Percentiles rank a stretch among this genome's conserved stretches.
phyloP scores from a whole-genome alignment of 2,329 filamentous ascomycete species.

The Fusarium illudens region DNA sequence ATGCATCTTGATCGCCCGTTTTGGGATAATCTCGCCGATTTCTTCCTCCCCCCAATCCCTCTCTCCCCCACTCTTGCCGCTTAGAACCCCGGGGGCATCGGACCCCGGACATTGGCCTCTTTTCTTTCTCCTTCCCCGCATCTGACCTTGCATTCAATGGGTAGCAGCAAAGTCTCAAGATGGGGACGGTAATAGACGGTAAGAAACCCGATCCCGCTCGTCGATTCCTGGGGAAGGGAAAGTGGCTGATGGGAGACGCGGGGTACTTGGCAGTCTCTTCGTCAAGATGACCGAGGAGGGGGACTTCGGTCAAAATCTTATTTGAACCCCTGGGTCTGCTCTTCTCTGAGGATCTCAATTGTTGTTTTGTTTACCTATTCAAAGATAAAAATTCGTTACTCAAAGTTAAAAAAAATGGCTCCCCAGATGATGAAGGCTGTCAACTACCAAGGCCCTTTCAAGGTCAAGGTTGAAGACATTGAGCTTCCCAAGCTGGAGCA shows the following conservation, averaged over 20 bases:
- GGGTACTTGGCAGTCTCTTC: not conserved
- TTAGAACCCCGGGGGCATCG: not conserved
- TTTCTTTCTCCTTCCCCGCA: not conserved
- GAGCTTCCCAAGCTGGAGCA: constrained; percentile 67
- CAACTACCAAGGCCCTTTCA: constrained; percentile 68
- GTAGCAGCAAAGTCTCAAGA: not conserved
- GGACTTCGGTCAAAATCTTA: not conserved
- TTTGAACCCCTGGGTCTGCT: not conserved
- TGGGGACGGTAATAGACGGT: not conserved
- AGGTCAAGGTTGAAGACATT: constrained; percentile 69
- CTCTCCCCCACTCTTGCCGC: not conserved
- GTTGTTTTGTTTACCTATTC: too few species aligned
- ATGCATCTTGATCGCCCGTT: not conserved
- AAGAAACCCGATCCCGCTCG: not conserved
- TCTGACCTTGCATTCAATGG: not conserved
- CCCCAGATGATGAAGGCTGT: constrained; percentile 65
- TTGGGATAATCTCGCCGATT: constrained; percentile 6
- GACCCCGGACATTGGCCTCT: not conserved
- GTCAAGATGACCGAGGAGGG: not conserved
- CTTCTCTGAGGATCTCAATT: not conserved
- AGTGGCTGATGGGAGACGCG: not conserved
- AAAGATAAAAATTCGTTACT: not conserved
- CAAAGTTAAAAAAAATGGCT: constrained; percentile 33
- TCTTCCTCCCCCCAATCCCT: not conserved
- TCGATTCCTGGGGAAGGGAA: not conserved